Percentiles rank a stretch among this genome's conserved stretches.
phyloP scores from a whole-genome alignment of 371 early-diverging fungal species.

The Mycotypha africana region DNA sequence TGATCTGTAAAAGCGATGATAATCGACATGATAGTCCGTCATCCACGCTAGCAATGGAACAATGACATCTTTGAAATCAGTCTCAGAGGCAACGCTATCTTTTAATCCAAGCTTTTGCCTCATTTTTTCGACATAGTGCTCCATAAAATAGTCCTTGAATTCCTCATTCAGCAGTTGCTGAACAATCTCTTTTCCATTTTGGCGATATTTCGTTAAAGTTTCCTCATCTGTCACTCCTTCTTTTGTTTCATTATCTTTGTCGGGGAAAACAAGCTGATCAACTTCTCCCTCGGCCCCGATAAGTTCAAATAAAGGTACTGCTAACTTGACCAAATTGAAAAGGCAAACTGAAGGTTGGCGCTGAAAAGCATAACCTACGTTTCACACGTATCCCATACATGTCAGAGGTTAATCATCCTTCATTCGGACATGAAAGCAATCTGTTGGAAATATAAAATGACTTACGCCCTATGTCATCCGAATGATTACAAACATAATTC shows the following conservation, averaged over 20 bases:
- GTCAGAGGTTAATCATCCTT: too few relatives aligned
- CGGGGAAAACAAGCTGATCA: constrained; percentile 27
- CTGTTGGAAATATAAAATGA: background rate
- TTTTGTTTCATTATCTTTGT: constrained; percentile 28
- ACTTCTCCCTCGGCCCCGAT: constrained; percentile 55
- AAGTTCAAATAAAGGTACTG: constrained; percentile 60
- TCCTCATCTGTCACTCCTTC: constrained; percentile 19
- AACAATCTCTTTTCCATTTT: constrained; percentile 40
- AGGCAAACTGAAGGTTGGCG: constrained; percentile 81
- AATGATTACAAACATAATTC: constrained; percentile 68
- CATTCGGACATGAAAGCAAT: too few relatives aligned
- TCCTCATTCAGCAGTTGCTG: constrained; percentile 41
- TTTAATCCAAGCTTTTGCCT: constrained; percentile 48
- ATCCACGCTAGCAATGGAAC: constrained; percentile 69
- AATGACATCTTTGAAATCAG: constrained; percentile 54
- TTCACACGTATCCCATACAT: background rate
- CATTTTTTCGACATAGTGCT: constrained; percentile 50
- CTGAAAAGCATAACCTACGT: constrained; percentile 70
- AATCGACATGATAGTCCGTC: constrained; percentile 56
- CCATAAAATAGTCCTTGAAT: constrained; percentile 48
- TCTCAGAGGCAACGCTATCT: constrained; percentile 5
- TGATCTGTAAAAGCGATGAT: constrained; percentile 68
- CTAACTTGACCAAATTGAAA: constrained; percentile 78
- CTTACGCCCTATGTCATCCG: constrained; percentile 56
- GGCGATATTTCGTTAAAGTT: constrained; percentile 18